phyloP scores from a whole-genome alignment of 2,329 filamentous ascomycete genomes.

The Emmonsia crescens region DNA sequence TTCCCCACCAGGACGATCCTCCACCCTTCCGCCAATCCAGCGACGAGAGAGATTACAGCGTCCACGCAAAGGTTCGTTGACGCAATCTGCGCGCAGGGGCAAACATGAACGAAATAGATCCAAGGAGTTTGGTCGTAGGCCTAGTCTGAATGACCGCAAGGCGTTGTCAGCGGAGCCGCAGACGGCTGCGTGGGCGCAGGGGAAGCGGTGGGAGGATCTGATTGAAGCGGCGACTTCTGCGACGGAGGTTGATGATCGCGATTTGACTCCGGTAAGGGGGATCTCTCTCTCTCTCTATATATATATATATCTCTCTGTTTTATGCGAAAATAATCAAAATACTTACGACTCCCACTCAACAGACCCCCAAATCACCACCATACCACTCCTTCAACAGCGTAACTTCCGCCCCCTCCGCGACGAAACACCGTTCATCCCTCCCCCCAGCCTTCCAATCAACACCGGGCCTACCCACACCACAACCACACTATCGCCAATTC shows the following conservation, averaged over 20 bases:
- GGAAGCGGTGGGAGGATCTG: slow-evolving; percentile 90
- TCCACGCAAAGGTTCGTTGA: slow-evolving; percentile 67
- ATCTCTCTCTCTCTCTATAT: slow-evolving; percentile 10
- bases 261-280: slow-evolving; percentile 69
- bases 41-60: slow-evolving; percentile 59
- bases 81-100: slow-evolving; percentile 61
- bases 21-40: slow-evolving; percentile 75
- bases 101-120: slow-evolving; percentile 77
- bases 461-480: slow-evolving; percentile 28
- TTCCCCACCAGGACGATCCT: slow-evolving; percentile 77
- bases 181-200: slow-evolving; percentile 58
- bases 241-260: slow-evolving; percentile 73
- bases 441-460: slow-evolving; percentile 47
- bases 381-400: slow-evolving; percentile 29
- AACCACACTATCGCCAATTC: slow-evolving; percentile 34
- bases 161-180: slow-evolving; percentile 78
- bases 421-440: slow-evolving; percentile 49
- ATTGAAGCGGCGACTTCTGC: slow-evolving; percentile 91
- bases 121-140: slow-evolving; percentile 59
- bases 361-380: slow-evolving; percentile 32
- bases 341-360: not conserved
- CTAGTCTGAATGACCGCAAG: slow-evolving; percentile 67
- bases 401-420: slow-evolving; percentile 28
- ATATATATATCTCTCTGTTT: slow-evolving; percentile 15
- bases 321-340: not conserved